These are phyloP conservation scores for Calocybe indica DNA, from an alignment of 768 basidiomycete genomes.

Conservation along the genomic window DNA sequence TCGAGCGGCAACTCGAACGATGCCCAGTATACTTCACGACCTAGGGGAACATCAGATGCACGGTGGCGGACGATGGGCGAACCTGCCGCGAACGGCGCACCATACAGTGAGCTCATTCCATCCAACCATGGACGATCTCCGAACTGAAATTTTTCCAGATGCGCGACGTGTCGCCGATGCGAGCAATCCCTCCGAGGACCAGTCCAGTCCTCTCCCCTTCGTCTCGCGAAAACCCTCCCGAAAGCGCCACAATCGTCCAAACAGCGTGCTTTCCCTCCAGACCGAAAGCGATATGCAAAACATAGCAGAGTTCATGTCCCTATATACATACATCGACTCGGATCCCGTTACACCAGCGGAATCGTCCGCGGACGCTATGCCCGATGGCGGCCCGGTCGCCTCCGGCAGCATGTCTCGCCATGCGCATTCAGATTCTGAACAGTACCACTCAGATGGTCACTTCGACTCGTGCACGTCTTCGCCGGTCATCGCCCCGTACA, in stretches of 20 bases:
- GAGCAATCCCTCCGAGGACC: slow-evolving; percentile 8
- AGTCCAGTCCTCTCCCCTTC: slow-evolving; percentile 19
- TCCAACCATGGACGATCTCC: too few species aligned
- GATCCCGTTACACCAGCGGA: neutral
- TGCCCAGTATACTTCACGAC: slow-evolving; percentile 37
- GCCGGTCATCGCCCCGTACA: slow-evolving; percentile 2
- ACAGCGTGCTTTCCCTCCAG: slow-evolving; percentile 38
- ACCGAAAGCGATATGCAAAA: slow-evolving; percentile 47
- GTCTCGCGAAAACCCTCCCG: slow-evolving; percentile 15
- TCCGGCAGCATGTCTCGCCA: neutral
- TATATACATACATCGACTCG: slow-evolving; percentile 9
- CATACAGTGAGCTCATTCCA: slow-evolving; percentile 15
- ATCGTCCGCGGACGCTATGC: neutral
- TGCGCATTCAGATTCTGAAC: neutral
- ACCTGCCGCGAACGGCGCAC: slow-evolving; percentile 15
- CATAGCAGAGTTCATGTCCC: slow-evolving; percentile 42
- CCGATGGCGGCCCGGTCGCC: neutral
- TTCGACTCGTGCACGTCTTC: neutral
- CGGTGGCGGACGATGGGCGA: slow-evolving; percentile 36
- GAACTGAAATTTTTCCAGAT: neutral
- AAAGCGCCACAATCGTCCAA: slow-evolving; percentile 22
- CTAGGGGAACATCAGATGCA: slow-evolving; percentile 75
- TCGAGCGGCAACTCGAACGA: slow-evolving; percentile 19
- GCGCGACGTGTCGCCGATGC: too few species aligned
- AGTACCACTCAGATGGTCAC: neutral